phyloP scores from a whole-genome alignment of 768 basidiomycete genomes.

The Kwoniella bestiolae region DNA sequence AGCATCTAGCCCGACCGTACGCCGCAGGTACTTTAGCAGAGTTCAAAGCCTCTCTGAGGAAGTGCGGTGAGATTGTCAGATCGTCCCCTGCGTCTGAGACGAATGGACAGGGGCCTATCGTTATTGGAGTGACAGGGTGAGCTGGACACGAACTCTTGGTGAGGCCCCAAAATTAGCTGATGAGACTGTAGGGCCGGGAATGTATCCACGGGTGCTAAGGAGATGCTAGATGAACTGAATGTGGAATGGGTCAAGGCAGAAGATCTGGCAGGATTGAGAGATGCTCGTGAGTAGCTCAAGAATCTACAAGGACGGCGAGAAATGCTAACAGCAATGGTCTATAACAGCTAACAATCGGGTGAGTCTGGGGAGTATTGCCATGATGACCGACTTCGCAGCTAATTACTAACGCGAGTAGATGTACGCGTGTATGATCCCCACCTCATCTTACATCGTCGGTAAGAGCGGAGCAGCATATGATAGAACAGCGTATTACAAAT shows the following conservation, averaged over 20 bases:
- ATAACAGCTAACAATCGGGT: conserved; percentile 3
- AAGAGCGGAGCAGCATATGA: conserved; percentile 66
- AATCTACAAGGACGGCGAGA: too few species aligned
- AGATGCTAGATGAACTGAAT: conserved; percentile 73
- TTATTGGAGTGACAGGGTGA: conserved; percentile 83
- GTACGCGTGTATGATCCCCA: conserved; percentile 53
- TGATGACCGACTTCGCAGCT: not conserved
- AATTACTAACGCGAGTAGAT: conserved; percentile 23
- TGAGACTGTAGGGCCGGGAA: conserved; percentile 68
- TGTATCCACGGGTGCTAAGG: conserved; percentile 76
- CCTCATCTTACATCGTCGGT: conserved; percentile 67
- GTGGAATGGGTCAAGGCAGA: conserved; percentile 65
- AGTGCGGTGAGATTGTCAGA: conserved; percentile 66
- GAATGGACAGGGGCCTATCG: conserved; percentile 70
- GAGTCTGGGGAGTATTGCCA: not conserved
- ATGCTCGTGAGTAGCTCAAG: conserved; percentile 17
- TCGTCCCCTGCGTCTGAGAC: conserved; percentile 64
- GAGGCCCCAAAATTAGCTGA: conserved; percentile 14
- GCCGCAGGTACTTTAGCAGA: conserved; percentile 66
- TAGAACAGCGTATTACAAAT: conserved; percentile 72
- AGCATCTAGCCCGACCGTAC: conserved; percentile 82
- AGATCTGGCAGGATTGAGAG: conserved; percentile 61
- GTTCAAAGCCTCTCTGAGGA: conserved; percentile 65
- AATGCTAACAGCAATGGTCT: too few species aligned
- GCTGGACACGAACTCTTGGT: conserved; percentile 27